Base-by-base conservation (phyloP, 345 rosid species). In the Raphanus sativus region DNA sequence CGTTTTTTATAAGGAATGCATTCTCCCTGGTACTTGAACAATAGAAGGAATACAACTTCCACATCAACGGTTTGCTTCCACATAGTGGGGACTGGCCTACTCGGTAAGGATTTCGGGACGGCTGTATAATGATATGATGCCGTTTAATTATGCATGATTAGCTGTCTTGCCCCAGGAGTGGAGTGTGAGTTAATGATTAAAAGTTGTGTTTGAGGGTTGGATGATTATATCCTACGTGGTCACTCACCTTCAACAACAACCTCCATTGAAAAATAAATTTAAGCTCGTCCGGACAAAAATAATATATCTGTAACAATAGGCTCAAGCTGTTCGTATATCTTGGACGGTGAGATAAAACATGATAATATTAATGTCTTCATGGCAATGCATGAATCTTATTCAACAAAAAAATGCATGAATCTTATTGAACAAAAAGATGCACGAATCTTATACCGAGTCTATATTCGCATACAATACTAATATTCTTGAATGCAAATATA, bases 131-230 rank as follows among this genome's bases (percentile, higher is more conserved):
- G 69, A 76, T 76, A 76, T 63, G 74, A 60, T 25, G 34, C 8
- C 67, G 62, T 67, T 74, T 16, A 75, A 75, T 50, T 63, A 69
- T 69, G 74, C 13, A 76, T 62, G 13, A 76, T 61, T 69, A 76
- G 74, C 69, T 69, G 80, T 76, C 74, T 69, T 68, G 55, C 62
- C 40, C 21, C 73, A 42, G 28, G 50, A 32, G 34, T 66, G 60
- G 64, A 58, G 78, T 61, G 61, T 61, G 74, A n/a, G 32, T 50
- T 68, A 62, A 76, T 76, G 69, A 62, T 76, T 76, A 76, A 69
- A 42, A 61, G 62, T 61, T 30, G 9, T 68, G 74, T 75, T 61
- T 68, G 55, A 68, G 68, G 68, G 62, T 61, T 69, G 63, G 69
- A 68, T 76, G 69, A 76, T 34, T 50, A 8, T 69, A n/a, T 48